Conservation (phyloP, 176 grass and related monocot genomes). For the sorghum (Sorghum bicolor) region DNA sequence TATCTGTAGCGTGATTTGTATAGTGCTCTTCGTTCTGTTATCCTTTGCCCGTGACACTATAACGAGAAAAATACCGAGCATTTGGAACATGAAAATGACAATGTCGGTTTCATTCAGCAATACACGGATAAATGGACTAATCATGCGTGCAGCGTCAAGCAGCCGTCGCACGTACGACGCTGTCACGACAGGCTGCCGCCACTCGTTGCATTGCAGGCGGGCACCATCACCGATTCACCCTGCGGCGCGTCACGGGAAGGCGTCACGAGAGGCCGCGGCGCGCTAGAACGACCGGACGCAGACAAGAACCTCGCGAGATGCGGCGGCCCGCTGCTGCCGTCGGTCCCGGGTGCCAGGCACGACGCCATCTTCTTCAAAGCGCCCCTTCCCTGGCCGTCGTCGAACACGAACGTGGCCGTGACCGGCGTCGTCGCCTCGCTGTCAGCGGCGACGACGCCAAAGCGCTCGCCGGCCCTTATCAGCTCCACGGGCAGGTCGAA, state of each 20-base stretch:
- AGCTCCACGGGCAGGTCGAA: constrained; percentile 51
- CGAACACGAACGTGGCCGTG: constrained; percentile 35
- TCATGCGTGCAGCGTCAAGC: background rate
- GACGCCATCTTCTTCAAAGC: constrained; percentile 38
- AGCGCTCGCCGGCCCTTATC: constrained; percentile 26
- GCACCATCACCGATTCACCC: background rate
- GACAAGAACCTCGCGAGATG: constrained; percentile 38
- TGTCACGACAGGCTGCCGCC: background rate
- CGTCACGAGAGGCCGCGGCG: background rate
- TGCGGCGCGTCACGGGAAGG: background rate
- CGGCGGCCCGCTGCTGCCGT: background rate
- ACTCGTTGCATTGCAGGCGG: background rate
- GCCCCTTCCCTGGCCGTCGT: background rate
- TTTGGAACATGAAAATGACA: background rate
- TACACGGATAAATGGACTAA: background rate
- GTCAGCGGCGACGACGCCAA: background rate
- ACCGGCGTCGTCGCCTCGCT: background rate
- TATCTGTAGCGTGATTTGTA: background rate
- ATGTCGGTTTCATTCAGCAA: background rate
- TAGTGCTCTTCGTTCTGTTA: background rate
- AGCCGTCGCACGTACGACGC: background rate
- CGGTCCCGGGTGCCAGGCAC: constrained; percentile 24
- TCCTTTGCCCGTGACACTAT: background rate
- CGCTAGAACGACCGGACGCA: background rate
- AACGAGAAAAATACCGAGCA: background rate